phyloP scores from a whole-genome alignment of 352 stramenopile species.

The Pythium coloratum region DNA sequence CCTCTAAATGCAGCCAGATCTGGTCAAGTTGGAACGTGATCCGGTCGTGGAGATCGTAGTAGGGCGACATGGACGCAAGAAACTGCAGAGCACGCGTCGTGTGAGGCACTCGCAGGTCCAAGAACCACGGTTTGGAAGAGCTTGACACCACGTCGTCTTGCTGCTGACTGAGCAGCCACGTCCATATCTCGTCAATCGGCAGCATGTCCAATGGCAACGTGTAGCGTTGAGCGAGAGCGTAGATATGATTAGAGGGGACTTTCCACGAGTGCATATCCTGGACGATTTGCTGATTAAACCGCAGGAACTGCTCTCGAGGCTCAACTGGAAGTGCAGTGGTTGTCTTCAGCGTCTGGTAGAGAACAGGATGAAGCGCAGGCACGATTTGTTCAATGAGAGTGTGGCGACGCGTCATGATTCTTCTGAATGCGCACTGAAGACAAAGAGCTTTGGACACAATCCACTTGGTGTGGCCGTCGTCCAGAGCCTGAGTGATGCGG shows the following conservation, averaged over 20 bases:
- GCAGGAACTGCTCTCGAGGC: constrained; percentile 14
- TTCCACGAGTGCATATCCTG: constrained; percentile 40
- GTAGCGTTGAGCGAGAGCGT: constrained; percentile 33
- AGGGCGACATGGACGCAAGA: constrained; percentile 34
- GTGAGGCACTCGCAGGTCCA: constrained; percentile 40
- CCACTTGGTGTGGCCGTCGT: constrained; percentile 21
- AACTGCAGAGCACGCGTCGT: constrained; percentile 34
- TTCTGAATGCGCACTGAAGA: constrained; percentile 18
- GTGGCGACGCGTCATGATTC: constrained; percentile 1
- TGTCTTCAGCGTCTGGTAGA: neutral
- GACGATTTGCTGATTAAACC: constrained; percentile 27
- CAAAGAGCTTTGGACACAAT: constrained; percentile 14
- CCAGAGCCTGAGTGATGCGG: constrained; percentile 10
- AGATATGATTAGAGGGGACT: constrained; percentile 27
- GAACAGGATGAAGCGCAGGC: constrained; percentile 7
- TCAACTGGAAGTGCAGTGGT: neutral
- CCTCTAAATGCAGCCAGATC: constrained; percentile 36
- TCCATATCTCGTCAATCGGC: constrained; percentile 32
- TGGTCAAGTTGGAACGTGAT: constrained; percentile 29
- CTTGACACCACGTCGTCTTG: neutral
- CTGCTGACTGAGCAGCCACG: constrained; percentile 25
- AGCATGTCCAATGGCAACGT: constrained; percentile 31
- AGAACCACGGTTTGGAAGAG: constrained; percentile 8
- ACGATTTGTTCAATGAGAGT: constrained; percentile 12
- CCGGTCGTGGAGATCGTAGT: constrained; percentile 31